phyloP scores from a whole-genome alignment of 441 rosid genomes.

The Populus hybrid region DNA sequence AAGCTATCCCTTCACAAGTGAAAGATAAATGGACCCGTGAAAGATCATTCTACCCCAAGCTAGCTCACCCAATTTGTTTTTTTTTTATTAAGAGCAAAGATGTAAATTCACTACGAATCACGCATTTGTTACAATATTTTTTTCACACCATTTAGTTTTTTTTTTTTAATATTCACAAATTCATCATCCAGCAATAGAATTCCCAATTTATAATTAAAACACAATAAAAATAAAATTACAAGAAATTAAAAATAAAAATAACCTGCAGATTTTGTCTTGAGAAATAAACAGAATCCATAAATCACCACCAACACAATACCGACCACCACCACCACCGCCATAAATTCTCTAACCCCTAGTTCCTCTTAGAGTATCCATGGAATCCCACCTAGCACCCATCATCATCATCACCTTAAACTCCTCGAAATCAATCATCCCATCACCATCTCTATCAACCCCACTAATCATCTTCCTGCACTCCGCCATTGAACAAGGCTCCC shows the following conservation, averaged over 20 bases:
- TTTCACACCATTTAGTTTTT: too few species aligned
- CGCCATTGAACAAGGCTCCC: conserved; percentile 63
- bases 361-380: not conserved
- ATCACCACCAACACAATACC: not conserved
- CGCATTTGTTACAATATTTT: too few species aligned
- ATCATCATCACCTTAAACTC: conserved; percentile 95
- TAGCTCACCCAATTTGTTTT: too few species aligned
- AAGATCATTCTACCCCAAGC: too few species aligned
- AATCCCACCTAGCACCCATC: conserved; percentile 28
- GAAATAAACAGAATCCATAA: not conserved
- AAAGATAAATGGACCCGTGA: too few species aligned
- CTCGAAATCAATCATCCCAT: conserved; percentile 80
- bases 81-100: too few species aligned
- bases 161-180: not conserved
- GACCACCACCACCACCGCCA: not conserved
- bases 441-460: conserved; percentile 63
- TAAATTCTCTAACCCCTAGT: not conserved
- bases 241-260: not conserved
- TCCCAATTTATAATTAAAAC: not conserved
- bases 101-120: too few species aligned
- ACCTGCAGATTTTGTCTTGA: not conserved
- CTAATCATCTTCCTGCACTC: conserved; percentile 85
- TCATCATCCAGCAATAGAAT: not conserved
- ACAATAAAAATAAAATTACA: not conserved
- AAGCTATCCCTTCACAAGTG: too few species aligned